These are phyloP conservation scores for Ophiostoma sp. DNA, from an alignment of 2,329 filamentous ascomycete genomes.

Conservation along the genomic window DNA sequence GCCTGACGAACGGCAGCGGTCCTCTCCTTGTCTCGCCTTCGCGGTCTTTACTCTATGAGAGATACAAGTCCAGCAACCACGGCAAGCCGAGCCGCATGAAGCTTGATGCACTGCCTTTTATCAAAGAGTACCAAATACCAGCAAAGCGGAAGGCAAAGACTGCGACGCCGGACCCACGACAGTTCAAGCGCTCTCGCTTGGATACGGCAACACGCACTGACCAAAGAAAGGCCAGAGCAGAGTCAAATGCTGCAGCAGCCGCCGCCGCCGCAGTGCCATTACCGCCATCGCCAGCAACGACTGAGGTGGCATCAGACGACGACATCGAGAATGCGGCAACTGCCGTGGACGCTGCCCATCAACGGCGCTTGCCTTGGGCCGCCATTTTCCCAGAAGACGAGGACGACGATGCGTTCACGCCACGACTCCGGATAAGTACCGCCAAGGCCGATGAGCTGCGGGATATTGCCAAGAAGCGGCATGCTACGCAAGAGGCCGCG, in stretches of 20 bases:
- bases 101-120: neutral
- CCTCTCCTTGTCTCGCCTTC: constrained; percentile 22
- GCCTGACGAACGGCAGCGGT: constrained; percentile 16
- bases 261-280: constrained; percentile 22
- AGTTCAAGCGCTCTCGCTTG: constrained; percentile 24
- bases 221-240: neutral
- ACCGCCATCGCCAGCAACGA: constrained; percentile 27
- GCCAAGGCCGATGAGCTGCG: constrained; percentile 34
- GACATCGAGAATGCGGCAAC: neutral
- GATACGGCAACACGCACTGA: neutral
- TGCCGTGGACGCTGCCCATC: neutral
- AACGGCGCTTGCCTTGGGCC: constrained; percentile 21
- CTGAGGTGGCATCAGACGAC: constrained; percentile 26
- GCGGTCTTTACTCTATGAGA: constrained; percentile 23
- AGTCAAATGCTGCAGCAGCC: constrained; percentile 10
- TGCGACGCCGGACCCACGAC: neutral
- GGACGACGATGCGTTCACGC: constrained; percentile 9
- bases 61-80: constrained; percentile 7
- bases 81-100: neutral
- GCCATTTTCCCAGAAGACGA: constrained; percentile 23
- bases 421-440: constrained; percentile 31
- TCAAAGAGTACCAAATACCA: constrained; percentile 18
- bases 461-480: constrained; percentile 27
- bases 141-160: constrained; percentile 27
- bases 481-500: constrained; percentile 30